Base-by-base conservation (phyloP, 1,139 yeast species). In the Sporopachydermia cereana region DNA sequence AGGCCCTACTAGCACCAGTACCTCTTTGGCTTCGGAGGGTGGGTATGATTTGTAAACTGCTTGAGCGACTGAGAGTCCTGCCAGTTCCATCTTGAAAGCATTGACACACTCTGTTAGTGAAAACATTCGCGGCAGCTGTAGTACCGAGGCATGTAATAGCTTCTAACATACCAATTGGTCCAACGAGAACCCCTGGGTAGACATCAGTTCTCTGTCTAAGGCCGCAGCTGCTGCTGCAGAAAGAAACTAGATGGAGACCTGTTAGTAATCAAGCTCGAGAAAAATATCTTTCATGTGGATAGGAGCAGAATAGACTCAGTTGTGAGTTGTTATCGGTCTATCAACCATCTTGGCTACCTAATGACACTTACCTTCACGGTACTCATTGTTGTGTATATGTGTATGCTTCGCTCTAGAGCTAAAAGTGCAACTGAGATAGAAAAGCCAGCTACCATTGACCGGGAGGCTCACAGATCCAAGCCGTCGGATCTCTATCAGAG, bases 1-100 rank as follows among this genome's bases (percentile, higher is more conserved):
- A 0, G 97, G 97, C 0, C 98, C 98, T 4, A 81, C 86, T 4
- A 89, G 67, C 2, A 91, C 74, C 43, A 89, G 64, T 0, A 89
- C 77, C 39, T 67, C 68, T 20, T 63, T 60, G 46, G 61, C 50
- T 30, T 59, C 45, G 24, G 61, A 54, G 4, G 84, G 83, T 5
- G 91, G 85, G 48, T 69, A 84, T 34, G 79, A 71, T 47, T 70
- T 71, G 56, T 74, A 77, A 1, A 89, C 72, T 0, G 95, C 88
- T 54, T 88, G 86, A 3, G 98, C 96, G 9, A 89, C 96, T 1
- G 96, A 78, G 25, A 89, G 69, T 0, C 98, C 98, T 0, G 98
- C 98, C 44, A 91, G 68, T 63, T 91, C 98, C 98, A 91, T 89
- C 64, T 64, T 30, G 48, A 44, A 18, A 43, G 45, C 18, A 41